A percentile compares a stretch with the other conserved stretches of the same genome.
Evolutionary conservation across 805 yeast species (phyloP).

Genomic region (Phaffomyces opuntiae): DNA sequence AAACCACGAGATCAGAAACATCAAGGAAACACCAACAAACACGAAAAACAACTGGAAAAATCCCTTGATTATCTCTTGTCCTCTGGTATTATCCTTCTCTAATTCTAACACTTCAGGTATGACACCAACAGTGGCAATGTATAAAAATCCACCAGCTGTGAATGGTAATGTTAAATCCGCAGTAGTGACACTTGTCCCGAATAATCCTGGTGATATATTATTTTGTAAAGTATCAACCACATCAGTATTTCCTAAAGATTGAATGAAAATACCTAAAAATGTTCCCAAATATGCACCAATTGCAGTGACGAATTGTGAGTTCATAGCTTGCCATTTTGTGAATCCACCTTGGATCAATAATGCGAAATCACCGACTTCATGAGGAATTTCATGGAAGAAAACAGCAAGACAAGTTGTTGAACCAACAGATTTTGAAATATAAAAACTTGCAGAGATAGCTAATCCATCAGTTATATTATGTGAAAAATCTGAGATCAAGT

Average conservation of each 20-base stretch:
- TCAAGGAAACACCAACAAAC: constrained; percentile 47
- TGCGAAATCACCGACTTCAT: constrained; percentile 77
- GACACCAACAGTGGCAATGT: constrained; percentile 69
- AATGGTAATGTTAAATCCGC: constrained; percentile 57
- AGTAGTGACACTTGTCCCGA: constrained; percentile 44
- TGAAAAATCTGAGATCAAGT: constrained; percentile 60
- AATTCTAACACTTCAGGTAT: constrained; percentile 61
- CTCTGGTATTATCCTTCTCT: constrained; percentile 27
- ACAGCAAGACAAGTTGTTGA: constrained; percentile 66
- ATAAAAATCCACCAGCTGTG: constrained; percentile 72
- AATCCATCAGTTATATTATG: constrained; percentile 77
- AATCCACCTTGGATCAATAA: constrained; percentile 63
- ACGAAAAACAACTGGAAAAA: constrained; percentile 42
- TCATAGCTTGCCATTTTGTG: constrained; percentile 57
- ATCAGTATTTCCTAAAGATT: constrained; percentile 26
- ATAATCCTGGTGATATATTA: constrained; percentile 29
- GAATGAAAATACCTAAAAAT: constrained; percentile 52
- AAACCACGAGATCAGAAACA: constrained; percentile 36
- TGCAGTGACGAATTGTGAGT: constrained; percentile 60
- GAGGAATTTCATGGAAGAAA: constrained; percentile 74
- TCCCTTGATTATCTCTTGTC: constrained; percentile 33
- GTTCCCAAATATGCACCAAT: constrained; percentile 63
- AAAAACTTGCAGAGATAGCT: constrained; percentile 67
- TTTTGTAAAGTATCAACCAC: not conserved
- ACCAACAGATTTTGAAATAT: constrained; percentile 52